These are phyloP conservation scores for Olyra latifolia DNA, from an alignment of 176 grass and related monocot genomes.

Conservation along the genomic window DNA sequence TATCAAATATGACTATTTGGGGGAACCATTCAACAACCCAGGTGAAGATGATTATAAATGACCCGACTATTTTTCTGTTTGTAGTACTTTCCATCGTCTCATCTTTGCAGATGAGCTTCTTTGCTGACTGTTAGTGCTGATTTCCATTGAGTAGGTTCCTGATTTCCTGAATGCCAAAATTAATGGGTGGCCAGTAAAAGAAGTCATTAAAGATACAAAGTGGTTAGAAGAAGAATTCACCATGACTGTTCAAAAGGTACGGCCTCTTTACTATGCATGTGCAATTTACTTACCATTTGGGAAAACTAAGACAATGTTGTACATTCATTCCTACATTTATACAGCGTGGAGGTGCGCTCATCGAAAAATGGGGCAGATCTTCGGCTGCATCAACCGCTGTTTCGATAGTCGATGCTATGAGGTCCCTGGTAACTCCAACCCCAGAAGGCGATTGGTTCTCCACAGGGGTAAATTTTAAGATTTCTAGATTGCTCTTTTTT, in stretches of 20 bases:
- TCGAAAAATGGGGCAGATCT: constrained; percentile 97
- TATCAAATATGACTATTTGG: constrained; percentile 98
- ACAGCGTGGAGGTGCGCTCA: constrained; percentile 88
- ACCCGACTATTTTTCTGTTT: background rate
- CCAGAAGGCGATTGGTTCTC: constrained; percentile 96
- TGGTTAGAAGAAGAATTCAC: constrained; percentile 96
- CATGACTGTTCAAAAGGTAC: constrained; percentile 79
- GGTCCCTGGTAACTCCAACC: constrained; percentile 85
- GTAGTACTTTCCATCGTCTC: background rate
- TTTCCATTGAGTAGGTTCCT: constrained; percentile 69
- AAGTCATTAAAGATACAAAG: constrained; percentile 82
- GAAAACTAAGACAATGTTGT: background rate
- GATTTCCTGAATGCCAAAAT: constrained; percentile 99
- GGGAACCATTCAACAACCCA: constrained; percentile 99
- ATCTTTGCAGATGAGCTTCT: background rate
- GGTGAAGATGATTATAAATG: constrained; percentile 44
- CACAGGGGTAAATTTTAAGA: constrained; percentile 63
- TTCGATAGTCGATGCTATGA: constrained; percentile 87
- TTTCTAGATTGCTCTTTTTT: constrained; percentile 5
- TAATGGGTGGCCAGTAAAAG: constrained; percentile 66
- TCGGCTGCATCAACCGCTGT: constrained; percentile 97
- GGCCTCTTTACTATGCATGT: background rate
- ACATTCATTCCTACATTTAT: constrained; percentile 34
- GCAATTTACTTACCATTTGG: constrained; percentile 1
- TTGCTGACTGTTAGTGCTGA: constrained; percentile 3